Evolutionary conservation across 2,329 filamentous ascomycete species (phyloP), one percentile per base, ranked within the genome.

Genomic region (Daldinia sp.): DNA sequence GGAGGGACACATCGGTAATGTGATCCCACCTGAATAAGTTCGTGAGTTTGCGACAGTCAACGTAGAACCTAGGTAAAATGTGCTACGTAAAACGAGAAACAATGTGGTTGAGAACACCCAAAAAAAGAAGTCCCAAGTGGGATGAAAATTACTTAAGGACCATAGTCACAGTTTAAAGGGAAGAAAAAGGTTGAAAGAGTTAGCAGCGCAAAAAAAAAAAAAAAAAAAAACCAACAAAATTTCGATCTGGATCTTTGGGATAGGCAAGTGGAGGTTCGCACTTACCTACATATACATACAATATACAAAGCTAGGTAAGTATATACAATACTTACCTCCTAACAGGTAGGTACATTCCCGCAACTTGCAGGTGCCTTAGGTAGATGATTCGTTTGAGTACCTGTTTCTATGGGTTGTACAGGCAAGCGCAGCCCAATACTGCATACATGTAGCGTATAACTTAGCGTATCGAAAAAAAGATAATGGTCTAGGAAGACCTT

Each of bases 131-230:
- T 62, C 56, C 56, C 49, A 52, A 23, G 49, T 48, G 49, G 51
- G 55, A 54, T 58, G 48, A 37, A 17, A 57, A 27, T 66, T n/a
- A 56, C 30, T 37, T 41, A 35, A 32, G 35, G 52, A 52, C 17
- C 64, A 55, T 64, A 27, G 17, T 39, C 53, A 56, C 27, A 52
- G 48, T 34, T 58, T 39, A 63, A 65, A 63, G 43, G 48, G 61
- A 65, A 63, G 43, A 45, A 37, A 21, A 54, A 37, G 15, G 21
- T 32, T 34, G 39, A 47, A 61, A 50, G 47, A 47, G 41, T n/a
- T n/a, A 60, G 21, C 34, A 45, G 35, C 19, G 23, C 13, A 54
- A 32, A 50, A 54, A 27, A 29, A 13, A 39, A 32, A 39, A 49
- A 15, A 41, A 19, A 52, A 30, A 29, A 54, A 37, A 54, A 39